Evolutionary conservation across 2,329 filamentous ascomycete species (phyloP).

Genomic region (Fulvia fulva): DNA sequence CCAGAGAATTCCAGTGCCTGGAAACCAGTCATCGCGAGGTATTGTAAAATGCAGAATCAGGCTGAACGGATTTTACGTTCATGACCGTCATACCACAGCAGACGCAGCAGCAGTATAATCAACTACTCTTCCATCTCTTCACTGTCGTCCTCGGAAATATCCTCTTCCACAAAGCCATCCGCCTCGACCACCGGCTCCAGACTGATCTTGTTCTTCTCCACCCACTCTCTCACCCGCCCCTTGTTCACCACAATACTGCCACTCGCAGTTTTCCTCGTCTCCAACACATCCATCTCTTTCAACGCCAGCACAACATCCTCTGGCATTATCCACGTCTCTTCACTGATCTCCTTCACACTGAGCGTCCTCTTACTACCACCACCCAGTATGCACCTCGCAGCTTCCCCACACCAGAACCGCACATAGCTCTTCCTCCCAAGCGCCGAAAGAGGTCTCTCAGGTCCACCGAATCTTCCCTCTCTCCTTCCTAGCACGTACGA

Average conservation of each 20-base stretch:
- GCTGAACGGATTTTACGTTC: too few species aligned
- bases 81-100: too few species aligned
- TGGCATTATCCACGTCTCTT: constrained; percentile 74
- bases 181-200: constrained; percentile 66
- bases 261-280: constrained; percentile 51
- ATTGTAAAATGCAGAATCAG: too few species aligned
- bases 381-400: constrained; percentile 62
- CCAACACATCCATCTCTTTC: constrained; percentile 72
- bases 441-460: constrained; percentile 88
- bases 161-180: constrained; percentile 66
- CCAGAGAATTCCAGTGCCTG: too few species aligned
- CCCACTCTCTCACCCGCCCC: constrained; percentile 63
- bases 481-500: constrained; percentile 87
- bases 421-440: constrained; percentile 78
- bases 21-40: too few species aligned
- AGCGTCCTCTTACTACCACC: constrained; percentile 49
- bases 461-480: constrained; percentile 80
- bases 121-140: constrained; percentile 10
- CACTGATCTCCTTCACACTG: constrained; percentile 67
- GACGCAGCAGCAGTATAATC: not conserved
- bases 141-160: constrained; percentile 41
- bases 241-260: constrained; percentile 53
- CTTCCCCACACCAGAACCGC: constrained; percentile 80
- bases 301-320: constrained; percentile 80
- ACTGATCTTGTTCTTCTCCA: constrained; percentile 57